Evolutionary conservation across 2,329 filamentous ascomycete genomes (phyloP).

Genomic region (Pyrenophora tritici-repentis): DNA sequence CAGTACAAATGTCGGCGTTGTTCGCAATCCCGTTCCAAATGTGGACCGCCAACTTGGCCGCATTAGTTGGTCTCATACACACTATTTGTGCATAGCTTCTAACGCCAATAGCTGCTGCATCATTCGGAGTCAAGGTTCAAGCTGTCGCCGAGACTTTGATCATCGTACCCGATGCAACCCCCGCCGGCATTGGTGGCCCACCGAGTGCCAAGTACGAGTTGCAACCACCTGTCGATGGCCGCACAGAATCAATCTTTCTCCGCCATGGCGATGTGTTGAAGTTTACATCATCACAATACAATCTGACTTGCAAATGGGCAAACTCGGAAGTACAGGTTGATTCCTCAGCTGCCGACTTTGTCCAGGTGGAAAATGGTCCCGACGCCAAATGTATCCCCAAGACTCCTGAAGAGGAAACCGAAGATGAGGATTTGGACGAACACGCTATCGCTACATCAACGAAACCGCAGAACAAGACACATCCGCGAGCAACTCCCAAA

Average conservation of each 20-base stretch:
- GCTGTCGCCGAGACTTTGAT: conserved; percentile 24
- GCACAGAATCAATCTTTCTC: conserved; percentile 35
- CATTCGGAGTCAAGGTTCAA: conserved; percentile 33
- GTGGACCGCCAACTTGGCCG: conserved; percentile 20
- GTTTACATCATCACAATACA: conserved; percentile 9
- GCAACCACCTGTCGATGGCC: conserved; percentile 16
- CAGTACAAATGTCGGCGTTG: conserved; percentile 1
- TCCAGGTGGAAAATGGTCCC: background rate
- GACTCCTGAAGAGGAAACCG: conserved; percentile 25
- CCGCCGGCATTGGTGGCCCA: background rate
- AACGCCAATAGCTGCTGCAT: conserved; percentile 16
- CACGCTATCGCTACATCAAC: conserved; percentile 24
- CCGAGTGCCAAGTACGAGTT: conserved; percentile 23
- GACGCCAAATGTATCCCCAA: conserved; percentile 7
- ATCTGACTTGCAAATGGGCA: conserved; percentile 25
- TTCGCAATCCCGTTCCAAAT: background rate
- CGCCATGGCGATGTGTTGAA: conserved; percentile 34
- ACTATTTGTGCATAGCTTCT: background rate
- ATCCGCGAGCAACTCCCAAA: conserved; percentile 28
- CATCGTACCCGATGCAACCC: conserved; percentile 21
- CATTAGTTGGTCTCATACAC: conserved; percentile 20
- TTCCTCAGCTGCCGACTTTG: conserved; percentile 28
- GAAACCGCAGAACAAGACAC: conserved; percentile 17
- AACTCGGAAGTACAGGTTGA: conserved; percentile 38
- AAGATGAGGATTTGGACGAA: conserved; percentile 31